These are phyloP conservation scores for Syzygium oleosum DNA, from an alignment of 345 rosid species.

Conservation along the genomic window DNA sequence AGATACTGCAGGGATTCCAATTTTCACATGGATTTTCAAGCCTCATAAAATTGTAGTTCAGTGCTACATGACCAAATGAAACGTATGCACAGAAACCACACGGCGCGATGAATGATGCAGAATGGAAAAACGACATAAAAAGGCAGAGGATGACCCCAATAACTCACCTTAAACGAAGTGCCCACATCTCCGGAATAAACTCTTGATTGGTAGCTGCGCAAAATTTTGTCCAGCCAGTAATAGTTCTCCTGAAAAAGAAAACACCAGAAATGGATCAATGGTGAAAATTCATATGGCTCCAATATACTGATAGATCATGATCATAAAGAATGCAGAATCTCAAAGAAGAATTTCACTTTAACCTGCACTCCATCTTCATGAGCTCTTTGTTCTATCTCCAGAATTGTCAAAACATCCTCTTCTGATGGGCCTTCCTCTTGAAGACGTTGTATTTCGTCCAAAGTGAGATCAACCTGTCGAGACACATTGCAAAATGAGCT, in stretches of 20 bases:
- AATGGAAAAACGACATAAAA: not conserved
- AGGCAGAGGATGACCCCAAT: not conserved
- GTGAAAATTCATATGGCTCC: not conserved
- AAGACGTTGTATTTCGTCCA: constrained; percentile 74
- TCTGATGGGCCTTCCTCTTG: constrained; percentile 76
- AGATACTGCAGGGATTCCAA: not conserved
- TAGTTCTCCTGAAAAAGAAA: constrained; percentile 37
- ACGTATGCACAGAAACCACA: not conserved
- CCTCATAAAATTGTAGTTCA: not conserved
- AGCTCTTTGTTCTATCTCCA: constrained; percentile 94
- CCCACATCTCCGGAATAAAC: constrained; percentile 61
- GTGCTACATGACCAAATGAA: not conserved
- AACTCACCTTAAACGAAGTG: constrained; percentile 46
- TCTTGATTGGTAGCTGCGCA: constrained; percentile 76
- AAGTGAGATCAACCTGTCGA: constrained; percentile 72
- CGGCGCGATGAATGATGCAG: not conserved
- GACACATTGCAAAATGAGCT: not conserved
- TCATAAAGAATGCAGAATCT: not conserved
- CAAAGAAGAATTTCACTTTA: not conserved
- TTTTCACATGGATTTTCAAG: not conserved
- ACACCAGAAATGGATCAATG: not conserved
- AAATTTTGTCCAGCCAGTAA: constrained; percentile 52
- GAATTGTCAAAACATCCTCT: constrained; percentile 61
- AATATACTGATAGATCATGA: not conserved
- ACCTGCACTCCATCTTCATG: constrained; percentile 94